Conservation (phyloP, 2,329 filamentous ascomycete species). For the Beauveria varroae region DNA sequence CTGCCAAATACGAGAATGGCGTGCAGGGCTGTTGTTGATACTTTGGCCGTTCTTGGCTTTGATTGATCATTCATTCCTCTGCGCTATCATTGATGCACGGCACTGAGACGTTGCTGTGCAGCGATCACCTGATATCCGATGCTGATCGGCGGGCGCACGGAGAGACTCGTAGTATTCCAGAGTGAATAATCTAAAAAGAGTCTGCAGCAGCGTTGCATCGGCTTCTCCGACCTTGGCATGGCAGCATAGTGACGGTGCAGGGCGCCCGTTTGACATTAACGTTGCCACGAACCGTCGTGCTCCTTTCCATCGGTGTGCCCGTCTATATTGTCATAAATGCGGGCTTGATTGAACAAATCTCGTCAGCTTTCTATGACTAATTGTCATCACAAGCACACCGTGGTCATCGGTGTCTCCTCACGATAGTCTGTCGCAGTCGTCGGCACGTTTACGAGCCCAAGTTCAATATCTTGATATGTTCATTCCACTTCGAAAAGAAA, state of each 20-base stretch:
- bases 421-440: neutral
- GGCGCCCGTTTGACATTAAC: too few relatives aligned
- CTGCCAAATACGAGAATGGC: slow-evolving; percentile 1
- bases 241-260: neutral
- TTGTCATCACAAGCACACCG: too few relatives aligned
- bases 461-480: neutral
- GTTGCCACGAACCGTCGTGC: too few relatives aligned
- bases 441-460: neutral
- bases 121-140: neutral
- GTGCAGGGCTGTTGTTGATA: neutral
- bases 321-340: too few relatives aligned
- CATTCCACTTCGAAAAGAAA: neutral
- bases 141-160: neutral
- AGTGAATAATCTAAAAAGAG: neutral
- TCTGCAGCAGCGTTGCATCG: neutral
- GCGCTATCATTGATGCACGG: neutral
- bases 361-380: too few relatives aligned
- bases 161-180: neutral
- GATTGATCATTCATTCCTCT: neutral
- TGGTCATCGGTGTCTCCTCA: too few relatives aligned
- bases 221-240: neutral
- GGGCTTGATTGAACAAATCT: too few relatives aligned
- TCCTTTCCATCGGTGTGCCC: too few relatives aligned
- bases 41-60: too few relatives aligned
- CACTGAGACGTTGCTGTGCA: neutral